Base-by-base conservation (phyloP, 192 early-diverging fungal genomes). In the Diversispora epigaea region DNA sequence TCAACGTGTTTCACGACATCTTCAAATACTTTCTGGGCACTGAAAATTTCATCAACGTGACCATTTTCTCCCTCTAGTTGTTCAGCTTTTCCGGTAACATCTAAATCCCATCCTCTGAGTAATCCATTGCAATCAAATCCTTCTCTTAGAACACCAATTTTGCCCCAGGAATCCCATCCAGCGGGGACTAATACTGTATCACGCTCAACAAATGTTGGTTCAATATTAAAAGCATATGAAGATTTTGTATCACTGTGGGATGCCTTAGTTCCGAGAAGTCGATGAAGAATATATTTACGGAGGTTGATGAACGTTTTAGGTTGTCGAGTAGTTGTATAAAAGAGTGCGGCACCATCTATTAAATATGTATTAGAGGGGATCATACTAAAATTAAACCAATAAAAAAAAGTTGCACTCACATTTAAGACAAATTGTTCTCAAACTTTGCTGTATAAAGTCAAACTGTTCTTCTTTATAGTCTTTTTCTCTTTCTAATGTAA, bases 151-250 rank as follows among this genome's bases (percentile, higher is more conserved):
- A 92, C 86, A 41, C 86, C 82, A 64, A 99, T 95, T 75, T 96
- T 95, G 41, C 91, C 91, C 85, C 89, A 91, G 19, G 92, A 91
- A 80, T 98, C 96, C 96, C 95, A 98, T 14, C 96, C 96, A 44
- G 91, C 81, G 8, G 96, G 96, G 46, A 98, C 92, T 79, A 94
- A 83, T 43, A 97, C 93, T 43, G 85, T 83, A 72, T 96, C 93
- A 49, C 95, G 90, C 56, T 97, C 96, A 46, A 97, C 89, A 4
- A 95, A 90, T 63, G 94, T 89, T 2, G 95, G 89, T 4, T 90
- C 87, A 54, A 86, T 69, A 32, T 82, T 85, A 81, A 92, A 94
- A 8, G 84, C 81, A 63, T 86, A 91, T 6, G 77, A 68, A 19
- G 79, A 73, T 11, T 77, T 78, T 14, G 77, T 49, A 14, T 69